Base-by-base conservation (phyloP, 306 rosid genomes). In the Gleditsia sinensis region DNA sequence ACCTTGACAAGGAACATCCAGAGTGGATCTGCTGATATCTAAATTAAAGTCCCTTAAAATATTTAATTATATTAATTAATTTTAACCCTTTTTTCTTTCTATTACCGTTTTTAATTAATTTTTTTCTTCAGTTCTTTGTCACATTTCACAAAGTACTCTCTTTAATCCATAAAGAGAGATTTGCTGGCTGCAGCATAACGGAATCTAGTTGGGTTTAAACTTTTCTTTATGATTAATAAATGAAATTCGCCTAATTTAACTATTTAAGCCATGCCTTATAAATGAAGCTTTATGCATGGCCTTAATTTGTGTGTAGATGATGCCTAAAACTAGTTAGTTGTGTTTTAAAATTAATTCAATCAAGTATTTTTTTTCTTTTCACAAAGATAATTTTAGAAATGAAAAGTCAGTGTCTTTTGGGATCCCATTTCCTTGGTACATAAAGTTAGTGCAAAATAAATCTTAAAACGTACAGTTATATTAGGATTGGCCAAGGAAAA, bases 1-100 rank as follows among this genome's bases (percentile, higher is more conserved):
- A 72, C 76, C 68, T 76, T 74, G 30, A 71, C 64, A 79, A 67
- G 74, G 62, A 77, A 51, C 58, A 62, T 54, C 54, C 81, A 74
- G 78, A 12, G 43, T 48, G 77, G 71, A 71, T 32, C 5, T 23
- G 50, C 64, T 70, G 77, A 21, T 57, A 21, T 61, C 23, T 45
- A 59, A 83, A 78, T 62, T 14, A 43, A 71, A 71, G 33, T 27
- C 53, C 9, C 28, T 39, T 46, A n/a, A n/a, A n/a, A n/a, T n/a
- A n/a, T n/a, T 65, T 56, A 32, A 30, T 30, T 16, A 30, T 46
- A 21, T 30, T 39, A n/a, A 45, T 67, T 6, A 9, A 61, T 27
- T 8, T 49, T 28, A 10, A 17, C 6, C 20, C 63, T 40, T 33
- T 61, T 7, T 17, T 9, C 9, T 19, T 34, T 34, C 3, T 40